Evolutionary conservation across 2,329 filamentous ascomycete genomes (phyloP).

Genomic region (Dothideomycetes sp.): DNA sequence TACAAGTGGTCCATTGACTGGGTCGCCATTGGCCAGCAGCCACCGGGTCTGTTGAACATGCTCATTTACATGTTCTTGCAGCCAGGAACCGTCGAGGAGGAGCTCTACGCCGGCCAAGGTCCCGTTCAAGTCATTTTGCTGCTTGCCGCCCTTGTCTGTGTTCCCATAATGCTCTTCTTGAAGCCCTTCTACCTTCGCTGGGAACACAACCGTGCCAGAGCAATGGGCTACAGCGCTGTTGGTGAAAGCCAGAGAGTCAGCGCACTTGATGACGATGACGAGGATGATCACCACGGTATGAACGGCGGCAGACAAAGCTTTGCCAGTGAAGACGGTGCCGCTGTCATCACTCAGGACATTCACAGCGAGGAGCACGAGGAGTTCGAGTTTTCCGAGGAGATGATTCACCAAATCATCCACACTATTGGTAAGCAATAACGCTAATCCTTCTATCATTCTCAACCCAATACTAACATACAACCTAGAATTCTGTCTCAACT

Average conservation of each 20-base stretch:
- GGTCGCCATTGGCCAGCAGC: constrained; percentile 54
- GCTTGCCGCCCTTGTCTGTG: constrained; percentile 73
- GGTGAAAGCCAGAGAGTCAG: constrained; percentile 82
- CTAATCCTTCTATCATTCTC: constrained; percentile 19
- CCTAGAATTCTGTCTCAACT: constrained; percentile 94
- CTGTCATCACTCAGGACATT: constrained; percentile 82
- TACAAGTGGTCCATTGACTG: constrained; percentile 97
- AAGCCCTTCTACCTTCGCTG: constrained; percentile 93
- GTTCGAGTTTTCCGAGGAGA: constrained; percentile 92
- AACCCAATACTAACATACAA: constrained; percentile 16
- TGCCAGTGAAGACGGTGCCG: constrained; percentile 65
- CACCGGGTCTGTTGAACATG: constrained; percentile 94
- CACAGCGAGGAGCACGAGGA: constrained; percentile 79
- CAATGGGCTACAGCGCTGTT: constrained; percentile 83
- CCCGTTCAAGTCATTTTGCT: constrained; percentile 68
- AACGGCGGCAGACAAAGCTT: constrained; percentile 57
- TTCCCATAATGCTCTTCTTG: constrained; percentile 82
- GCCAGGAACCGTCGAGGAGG: constrained; percentile 65
- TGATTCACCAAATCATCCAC: constrained; percentile 99
- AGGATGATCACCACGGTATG: constrained; percentile 45
- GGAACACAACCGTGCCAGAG: constrained; percentile 84
- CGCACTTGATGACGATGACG: constrained; percentile 81
- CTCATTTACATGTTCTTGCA: constrained; percentile 98
- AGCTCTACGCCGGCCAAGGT: constrained; percentile 70
- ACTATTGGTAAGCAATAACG: constrained; percentile 67